These are phyloP conservation scores for Daedalea quercina DNA, from an alignment of 768 basidiomycete genomes.

Conservation along the genomic window DNA sequence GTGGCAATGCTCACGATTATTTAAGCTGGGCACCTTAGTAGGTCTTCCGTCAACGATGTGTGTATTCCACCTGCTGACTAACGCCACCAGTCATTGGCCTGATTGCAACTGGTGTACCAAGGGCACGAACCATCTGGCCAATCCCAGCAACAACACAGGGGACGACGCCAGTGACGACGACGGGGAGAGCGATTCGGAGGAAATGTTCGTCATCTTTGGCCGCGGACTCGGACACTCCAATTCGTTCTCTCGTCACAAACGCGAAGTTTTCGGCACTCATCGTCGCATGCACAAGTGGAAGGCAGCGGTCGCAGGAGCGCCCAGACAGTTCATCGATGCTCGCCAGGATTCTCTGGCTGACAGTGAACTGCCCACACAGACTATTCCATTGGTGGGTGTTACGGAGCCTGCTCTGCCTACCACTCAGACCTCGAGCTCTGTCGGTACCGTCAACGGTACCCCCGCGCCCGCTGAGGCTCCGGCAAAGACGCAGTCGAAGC, in stretches of 20 bases:
- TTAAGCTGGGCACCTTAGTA: slow-evolving; percentile 57
- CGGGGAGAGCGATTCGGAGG: background rate
- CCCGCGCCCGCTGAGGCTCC: slow-evolving; percentile 23
- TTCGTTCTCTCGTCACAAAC: background rate
- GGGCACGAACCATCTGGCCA: slow-evolving; percentile 19
- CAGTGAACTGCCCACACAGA: background rate
- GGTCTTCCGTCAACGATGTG: slow-evolving; percentile 10
- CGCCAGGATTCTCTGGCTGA: no score
- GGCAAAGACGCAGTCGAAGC: slow-evolving; percentile 17
- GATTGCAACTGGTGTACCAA: slow-evolving; percentile 44
- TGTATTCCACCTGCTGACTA: background rate
- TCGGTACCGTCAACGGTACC: slow-evolving; percentile 20
- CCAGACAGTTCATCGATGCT: no score
- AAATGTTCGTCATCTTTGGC: background rate
- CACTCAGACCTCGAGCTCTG: slow-evolving; percentile 6
- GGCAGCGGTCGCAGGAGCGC: background rate
- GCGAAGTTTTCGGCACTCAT: slow-evolving; percentile 2
- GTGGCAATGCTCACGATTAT: slow-evolving; percentile 40
- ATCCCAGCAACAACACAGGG: slow-evolving; percentile 7
- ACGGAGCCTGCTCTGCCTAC: background rate
- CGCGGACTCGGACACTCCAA: background rate
- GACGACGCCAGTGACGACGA: slow-evolving; percentile 5
- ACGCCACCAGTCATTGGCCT: slow-evolving; percentile 41
- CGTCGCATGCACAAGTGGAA: slow-evolving; percentile 8
- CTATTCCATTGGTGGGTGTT: background rate